These are phyloP conservation scores for Aspergillus hortae DNA, from an alignment of 2,329 filamentous ascomycete genomes.

Conservation along the genomic window DNA sequence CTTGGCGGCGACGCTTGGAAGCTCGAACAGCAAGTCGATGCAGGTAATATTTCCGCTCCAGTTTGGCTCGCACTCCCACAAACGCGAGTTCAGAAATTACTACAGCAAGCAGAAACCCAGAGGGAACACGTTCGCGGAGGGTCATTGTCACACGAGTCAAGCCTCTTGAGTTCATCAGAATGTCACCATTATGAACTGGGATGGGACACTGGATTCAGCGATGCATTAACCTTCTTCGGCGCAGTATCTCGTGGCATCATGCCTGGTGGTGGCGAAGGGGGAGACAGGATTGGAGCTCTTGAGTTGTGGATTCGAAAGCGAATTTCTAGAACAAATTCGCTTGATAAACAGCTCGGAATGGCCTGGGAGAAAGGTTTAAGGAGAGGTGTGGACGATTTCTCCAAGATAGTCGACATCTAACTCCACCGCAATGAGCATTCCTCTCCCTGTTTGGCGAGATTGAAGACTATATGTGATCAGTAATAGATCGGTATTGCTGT, in stretches of 20 bases:
- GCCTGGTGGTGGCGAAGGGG: conserved; percentile 25
- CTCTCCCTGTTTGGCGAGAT: no score
- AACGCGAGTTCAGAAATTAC: conserved; percentile 34
- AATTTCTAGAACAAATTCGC: conserved; percentile 49
- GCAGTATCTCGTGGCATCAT: conserved; percentile 34
- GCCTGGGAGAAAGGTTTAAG: conserved; percentile 41
- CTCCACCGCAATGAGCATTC: no score
- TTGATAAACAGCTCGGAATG: conserved; percentile 30
- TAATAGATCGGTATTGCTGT: no score
- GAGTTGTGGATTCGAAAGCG: conserved; percentile 59
- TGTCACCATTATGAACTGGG: conserved; percentile 55
- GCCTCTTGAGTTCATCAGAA: conserved; percentile 30
- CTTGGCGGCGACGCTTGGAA: conserved; percentile 62
- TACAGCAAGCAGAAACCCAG: conserved; percentile 36
- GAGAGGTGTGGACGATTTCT: conserved; percentile 31
- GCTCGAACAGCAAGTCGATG: conserved; percentile 51
- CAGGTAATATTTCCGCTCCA: conserved; percentile 42
- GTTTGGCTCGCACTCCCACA: conserved; percentile 33
- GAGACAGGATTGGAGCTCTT: conserved; percentile 54
- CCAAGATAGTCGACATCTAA: conserved; percentile 6
- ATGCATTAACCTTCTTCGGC: conserved; percentile 52
- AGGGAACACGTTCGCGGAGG: background rate
- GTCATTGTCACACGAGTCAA: conserved; percentile 6
- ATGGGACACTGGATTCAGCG: conserved; percentile 55
- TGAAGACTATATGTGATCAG: no score